Base-by-base conservation (phyloP, 495 filamentous ascomycete species). In the Haplographium delicatum region DNA sequence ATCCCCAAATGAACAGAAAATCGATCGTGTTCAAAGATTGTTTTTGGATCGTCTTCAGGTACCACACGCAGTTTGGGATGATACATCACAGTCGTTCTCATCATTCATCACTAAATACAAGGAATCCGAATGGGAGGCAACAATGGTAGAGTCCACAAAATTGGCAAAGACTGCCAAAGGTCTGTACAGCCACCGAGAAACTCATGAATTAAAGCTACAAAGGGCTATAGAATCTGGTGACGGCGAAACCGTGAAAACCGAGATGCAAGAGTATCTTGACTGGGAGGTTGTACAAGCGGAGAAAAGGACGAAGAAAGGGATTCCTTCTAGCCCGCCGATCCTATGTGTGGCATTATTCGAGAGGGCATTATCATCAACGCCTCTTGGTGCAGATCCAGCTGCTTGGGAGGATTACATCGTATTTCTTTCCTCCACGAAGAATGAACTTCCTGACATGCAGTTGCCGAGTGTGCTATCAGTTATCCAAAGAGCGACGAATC, bases 401-500 rank as follows among this genome's bases (percentile, higher is more conserved):
- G 72, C 87, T 35, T 96, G 90, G 90, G 81, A 85, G 52, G 86
- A 91, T 53, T 88, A 86, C 57, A 72, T 88, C 25, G 85, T 86
- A 47, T 86, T 89, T 57, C 68, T 95, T 16, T 71, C 69, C 20
- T 66, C 54, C 3, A 15, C 27, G 5, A 49, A 44, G 23, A 41
- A 13, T 16, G 38, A 48, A 13, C 3, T 22, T 10, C 42, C 47
- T 10, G 11, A 50, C 8, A 44, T 53, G 1, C 47, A 60, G 18
- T 39, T 70, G 10, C 60, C 60, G 3, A 18, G 48, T n/a, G 25
- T 60, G 24, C 59, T 77, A 9, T 77, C 70, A 22, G 69, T 86
- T 4, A 64, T 89, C 1, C 82, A 90, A 56, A 77, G 88, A 44
- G 89, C 87, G 13, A 91, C 87, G 2, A 77, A 83, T 13, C 90